Conservation (phyloP, 2,329 filamentous ascomycete genomes). For the Aspergillus uvarum region DNA sequence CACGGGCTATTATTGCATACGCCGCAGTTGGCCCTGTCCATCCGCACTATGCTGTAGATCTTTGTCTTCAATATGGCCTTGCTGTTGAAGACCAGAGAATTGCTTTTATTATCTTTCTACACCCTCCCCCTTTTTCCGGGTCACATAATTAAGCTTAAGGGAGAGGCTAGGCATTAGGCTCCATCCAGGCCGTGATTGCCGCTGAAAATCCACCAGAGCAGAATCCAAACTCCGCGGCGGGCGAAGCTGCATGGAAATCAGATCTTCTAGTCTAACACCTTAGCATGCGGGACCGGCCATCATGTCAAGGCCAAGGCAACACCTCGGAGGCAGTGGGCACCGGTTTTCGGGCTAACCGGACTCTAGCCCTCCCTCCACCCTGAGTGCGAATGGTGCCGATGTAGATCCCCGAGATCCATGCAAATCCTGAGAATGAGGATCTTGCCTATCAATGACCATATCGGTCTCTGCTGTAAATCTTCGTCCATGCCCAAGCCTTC, state of each 20-base stretch:
- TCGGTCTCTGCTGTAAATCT: neutral
- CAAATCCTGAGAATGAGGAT: neutral
- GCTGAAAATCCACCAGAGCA: neutral
- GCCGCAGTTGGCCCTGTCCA: neutral
- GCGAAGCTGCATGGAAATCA: neutral
- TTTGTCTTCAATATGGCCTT: neutral
- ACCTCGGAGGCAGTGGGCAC: conserved; percentile 1
- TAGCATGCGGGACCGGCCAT: conserved; percentile 1
- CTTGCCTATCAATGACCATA: conserved; percentile 1
- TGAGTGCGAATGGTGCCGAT: conserved; percentile 4
- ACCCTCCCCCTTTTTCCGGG: neutral
- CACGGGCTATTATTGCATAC: neutral
- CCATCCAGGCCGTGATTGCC: neutral
- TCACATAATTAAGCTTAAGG: neutral
- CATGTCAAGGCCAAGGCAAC: neutral
- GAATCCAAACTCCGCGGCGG: neutral
- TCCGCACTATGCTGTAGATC: neutral
- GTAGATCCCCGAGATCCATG: conserved; percentile 9
- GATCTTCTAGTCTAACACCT: neutral
- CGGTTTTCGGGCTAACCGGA: neutral
- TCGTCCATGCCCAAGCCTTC: neutral
- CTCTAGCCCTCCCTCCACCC: neutral
- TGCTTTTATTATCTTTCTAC: too few relatives aligned
- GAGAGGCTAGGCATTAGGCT: neutral
- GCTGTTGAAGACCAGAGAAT: neutral